Percentiles rank a stretch among this genome's conserved stretches.
Conservation (phyloP, 1,284 basidiomycete genomes). For the Ganoderma resinaceum region DNA sequence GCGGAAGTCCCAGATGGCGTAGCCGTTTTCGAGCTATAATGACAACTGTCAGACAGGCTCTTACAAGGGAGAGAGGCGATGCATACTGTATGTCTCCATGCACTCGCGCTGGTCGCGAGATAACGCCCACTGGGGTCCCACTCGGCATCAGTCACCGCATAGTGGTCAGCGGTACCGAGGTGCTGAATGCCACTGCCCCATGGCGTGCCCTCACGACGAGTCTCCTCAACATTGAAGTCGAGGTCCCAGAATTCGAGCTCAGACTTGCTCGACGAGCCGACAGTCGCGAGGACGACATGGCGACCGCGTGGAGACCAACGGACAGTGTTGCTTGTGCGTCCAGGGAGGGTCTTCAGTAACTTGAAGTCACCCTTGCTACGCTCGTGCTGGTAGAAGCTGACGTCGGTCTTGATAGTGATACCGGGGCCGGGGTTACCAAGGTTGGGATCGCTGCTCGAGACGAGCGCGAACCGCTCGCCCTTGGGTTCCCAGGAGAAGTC, state of each 20-base stretch:
- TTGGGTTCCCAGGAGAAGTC: constrained; percentile 99
- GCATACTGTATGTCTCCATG: constrained; percentile 93
- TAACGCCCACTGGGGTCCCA: constrained; percentile 99
- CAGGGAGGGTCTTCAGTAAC: constrained; percentile 82
- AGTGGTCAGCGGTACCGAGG: constrained; percentile 93
- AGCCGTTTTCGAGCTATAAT: constrained; percentile 92
- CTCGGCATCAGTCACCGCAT: constrained; percentile 97
- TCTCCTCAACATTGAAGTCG: constrained; percentile 86
- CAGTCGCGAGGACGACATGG: constrained; percentile 94
- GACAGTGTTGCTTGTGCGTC: constrained; percentile 93
- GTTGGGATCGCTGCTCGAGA: constrained; percentile 95
- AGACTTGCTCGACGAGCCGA: constrained; percentile 94
- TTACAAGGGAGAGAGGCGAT: background rate
- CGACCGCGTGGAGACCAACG: constrained; percentile 98
- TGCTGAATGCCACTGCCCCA: constrained; percentile 91
- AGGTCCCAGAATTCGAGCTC: constrained; percentile 99
- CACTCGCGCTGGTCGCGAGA: constrained; percentile 92
- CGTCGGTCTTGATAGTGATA: constrained; percentile 94
- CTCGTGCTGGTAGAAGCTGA: constrained; percentile 97
- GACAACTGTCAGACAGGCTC: background rate
- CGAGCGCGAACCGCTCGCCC: constrained; percentile 95
- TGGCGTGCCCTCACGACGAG: constrained; percentile 58
- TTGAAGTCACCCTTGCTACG: constrained; percentile 95
- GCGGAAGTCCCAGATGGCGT: constrained; percentile 97
- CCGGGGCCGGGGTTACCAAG: constrained; percentile 89